Percentiles rank a stretch among this genome's conserved stretches.
phyloP scores from a whole-genome alignment of 208 protist genomes.

The Wallacemonas rigidus region DNA sequence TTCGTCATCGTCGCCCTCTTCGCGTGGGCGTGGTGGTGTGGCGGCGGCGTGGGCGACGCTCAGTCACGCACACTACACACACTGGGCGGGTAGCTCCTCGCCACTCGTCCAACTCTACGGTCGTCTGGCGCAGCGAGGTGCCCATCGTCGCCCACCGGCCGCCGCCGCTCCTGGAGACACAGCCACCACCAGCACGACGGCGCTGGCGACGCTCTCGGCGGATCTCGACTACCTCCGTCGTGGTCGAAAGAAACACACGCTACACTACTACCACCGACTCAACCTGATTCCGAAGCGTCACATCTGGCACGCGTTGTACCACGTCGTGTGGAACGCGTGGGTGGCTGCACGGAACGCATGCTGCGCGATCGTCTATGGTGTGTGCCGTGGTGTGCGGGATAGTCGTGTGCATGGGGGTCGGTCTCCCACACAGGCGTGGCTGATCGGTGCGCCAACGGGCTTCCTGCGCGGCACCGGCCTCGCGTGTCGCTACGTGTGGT shows the following conservation, averaged over 20 bases:
- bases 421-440: neutral
- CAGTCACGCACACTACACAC: constrained; percentile 12
- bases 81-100: constrained; percentile 13
- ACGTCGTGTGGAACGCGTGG: constrained; percentile 64
- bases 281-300: constrained; percentile 79
- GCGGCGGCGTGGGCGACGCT: constrained; percentile 15
- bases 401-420: neutral
- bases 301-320: constrained; percentile 57
- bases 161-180: neutral
- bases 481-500: constrained; percentile 49
- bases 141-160: neutral
- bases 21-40: neutral
- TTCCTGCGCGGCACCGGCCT: constrained; percentile 22
- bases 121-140: neutral
- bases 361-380: constrained; percentile 42
- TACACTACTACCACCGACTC: constrained; percentile 84
- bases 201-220: constrained; percentile 35
- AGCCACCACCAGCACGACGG: constrained; percentile 12
- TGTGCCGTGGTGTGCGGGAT: constrained; percentile 34
- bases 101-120: constrained; percentile 8
- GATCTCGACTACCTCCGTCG: constrained; percentile 77
- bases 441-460: constrained; percentile 17
- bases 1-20: neutral
- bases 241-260: constrained; percentile 46
- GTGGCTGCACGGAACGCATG: constrained; percentile 53